Conservation (phyloP, 202 grass and related monocot genomes). For the Zoysia matrella region DNA sequence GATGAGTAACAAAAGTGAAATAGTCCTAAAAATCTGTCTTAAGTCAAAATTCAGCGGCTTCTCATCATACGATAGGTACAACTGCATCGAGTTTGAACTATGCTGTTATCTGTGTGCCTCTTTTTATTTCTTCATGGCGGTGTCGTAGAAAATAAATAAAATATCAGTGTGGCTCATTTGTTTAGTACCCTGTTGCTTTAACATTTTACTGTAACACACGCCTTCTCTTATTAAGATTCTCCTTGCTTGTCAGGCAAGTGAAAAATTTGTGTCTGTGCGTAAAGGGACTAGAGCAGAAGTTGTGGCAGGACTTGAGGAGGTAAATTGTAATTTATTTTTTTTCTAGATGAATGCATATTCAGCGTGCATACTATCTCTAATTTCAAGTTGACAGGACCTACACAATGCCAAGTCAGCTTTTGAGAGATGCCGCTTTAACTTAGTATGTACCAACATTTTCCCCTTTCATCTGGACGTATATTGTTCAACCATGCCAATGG, state of each 20-base stretch:
- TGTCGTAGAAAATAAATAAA: constrained; percentile 21
- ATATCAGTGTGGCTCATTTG: neutral
- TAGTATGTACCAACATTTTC: constrained; percentile 70
- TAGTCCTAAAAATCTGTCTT: neutral
- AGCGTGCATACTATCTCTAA: constrained; percentile 32
- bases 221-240: constrained; percentile 37
- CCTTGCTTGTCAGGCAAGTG: constrained; percentile 69
- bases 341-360: constrained; percentile 22
- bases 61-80: neutral
- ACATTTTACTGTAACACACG: constrained; percentile 7
- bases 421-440: constrained; percentile 74
- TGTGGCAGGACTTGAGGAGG: constrained; percentile 89
- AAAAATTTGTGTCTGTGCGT: constrained; percentile 49
- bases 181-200: constrained; percentile 13
- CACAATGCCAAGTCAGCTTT: constrained; percentile 59
- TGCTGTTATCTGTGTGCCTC: constrained; percentile 31
- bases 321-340: constrained; percentile 29
- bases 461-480: constrained; percentile 44
- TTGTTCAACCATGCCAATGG: constrained; percentile 12
- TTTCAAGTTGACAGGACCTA: constrained; percentile 72
- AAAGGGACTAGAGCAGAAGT: constrained; percentile 78
- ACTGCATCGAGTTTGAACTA: constrained; percentile 26
- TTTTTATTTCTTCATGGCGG: constrained; percentile 37
- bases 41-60: constrained; percentile 14
- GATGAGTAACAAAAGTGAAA: constrained; percentile 14